phyloP scores from a whole-genome alignment of 768 basidiomycete species.

The Hydnomerulius pinastri region DNA sequence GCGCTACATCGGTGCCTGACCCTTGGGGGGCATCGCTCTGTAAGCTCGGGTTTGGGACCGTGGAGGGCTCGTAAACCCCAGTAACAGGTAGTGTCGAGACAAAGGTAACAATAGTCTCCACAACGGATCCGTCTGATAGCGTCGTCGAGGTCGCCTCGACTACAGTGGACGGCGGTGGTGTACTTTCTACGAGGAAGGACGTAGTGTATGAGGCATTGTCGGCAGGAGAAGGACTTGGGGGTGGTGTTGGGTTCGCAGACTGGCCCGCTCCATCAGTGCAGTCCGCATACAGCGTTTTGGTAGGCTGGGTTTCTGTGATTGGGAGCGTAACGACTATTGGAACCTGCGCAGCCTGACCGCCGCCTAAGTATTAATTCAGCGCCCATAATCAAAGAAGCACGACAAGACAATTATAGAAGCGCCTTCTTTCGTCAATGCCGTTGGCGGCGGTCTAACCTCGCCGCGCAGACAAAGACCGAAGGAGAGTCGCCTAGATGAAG shows the following conservation, averaged over 20 bases:
- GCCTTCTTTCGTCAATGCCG: constrained; percentile 12
- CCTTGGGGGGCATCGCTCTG: constrained; percentile 17
- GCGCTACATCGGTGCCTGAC: constrained; percentile 37
- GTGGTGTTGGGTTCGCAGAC: constrained; percentile 9
- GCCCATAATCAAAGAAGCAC: background rate
- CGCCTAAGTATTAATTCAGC: constrained; percentile 26
- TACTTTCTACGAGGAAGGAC: constrained; percentile 28
- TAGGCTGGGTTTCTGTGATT: constrained; percentile 30
- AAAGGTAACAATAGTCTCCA: constrained; percentile 36
- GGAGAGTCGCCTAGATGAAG: background rate
- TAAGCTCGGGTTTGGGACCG: constrained; percentile 12
- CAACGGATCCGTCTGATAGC: constrained; percentile 42
- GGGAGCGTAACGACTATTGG: constrained; percentile 41
- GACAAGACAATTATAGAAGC: background rate
- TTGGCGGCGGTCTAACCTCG: constrained; percentile 15
- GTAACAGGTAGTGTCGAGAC: constrained; percentile 38
- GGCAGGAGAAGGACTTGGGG: constrained; percentile 8
- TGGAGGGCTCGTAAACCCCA: constrained; percentile 27
- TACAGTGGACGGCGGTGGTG: constrained; percentile 34
- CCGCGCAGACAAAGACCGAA: background rate
- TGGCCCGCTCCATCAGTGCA: constrained; percentile 23
- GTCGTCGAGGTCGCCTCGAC: constrained; percentile 38
- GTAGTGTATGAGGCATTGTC: constrained; percentile 19
- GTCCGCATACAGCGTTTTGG: constrained; percentile 45
- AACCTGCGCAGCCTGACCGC: constrained; percentile 36